Conservation (phyloP, 257 asterid genomes). For the Lycium ferocissimum region DNA sequence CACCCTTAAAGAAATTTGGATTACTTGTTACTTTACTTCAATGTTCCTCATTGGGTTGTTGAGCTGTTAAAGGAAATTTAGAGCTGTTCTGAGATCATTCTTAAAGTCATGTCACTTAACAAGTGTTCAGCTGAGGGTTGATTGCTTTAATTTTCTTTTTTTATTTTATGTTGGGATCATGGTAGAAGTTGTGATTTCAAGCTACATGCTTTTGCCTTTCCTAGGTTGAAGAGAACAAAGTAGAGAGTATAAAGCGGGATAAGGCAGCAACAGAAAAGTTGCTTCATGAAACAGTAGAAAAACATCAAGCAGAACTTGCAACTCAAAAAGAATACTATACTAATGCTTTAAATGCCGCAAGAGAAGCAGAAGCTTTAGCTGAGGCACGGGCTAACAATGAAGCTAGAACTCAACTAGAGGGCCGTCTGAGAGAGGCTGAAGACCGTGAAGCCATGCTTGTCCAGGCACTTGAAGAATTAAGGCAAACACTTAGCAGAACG, state of each 20-base stretch:
- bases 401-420: constrained; percentile 91
- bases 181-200: constrained; percentile 1
- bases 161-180: background rate
- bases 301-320: constrained; percentile 87
- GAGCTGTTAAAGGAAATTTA: background rate
- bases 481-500: constrained; percentile 60
- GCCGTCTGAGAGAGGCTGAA: constrained; percentile 54
- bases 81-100: background rate
- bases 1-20: background rate
- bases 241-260: constrained; percentile 90
- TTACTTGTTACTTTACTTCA: background rate
- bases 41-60: constrained; percentile 4
- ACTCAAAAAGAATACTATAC: constrained; percentile 90
- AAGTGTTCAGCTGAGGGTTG: constrained; percentile 9
- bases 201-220: constrained; percentile 3
- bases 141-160: background rate
- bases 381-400: constrained; percentile 91
- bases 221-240: constrained; percentile 95
- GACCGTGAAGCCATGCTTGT: constrained; percentile 61
- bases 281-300: constrained; percentile 95
- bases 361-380: constrained; percentile 96
- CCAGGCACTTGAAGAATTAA: constrained; percentile 62
- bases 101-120: background rate
- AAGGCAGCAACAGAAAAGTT: constrained; percentile 88
- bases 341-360: constrained; percentile 82